These are phyloP conservation scores for Lagenidium giganteum DNA, from an alignment of 352 stramenopile genomes.

Conservation along the genomic window DNA sequence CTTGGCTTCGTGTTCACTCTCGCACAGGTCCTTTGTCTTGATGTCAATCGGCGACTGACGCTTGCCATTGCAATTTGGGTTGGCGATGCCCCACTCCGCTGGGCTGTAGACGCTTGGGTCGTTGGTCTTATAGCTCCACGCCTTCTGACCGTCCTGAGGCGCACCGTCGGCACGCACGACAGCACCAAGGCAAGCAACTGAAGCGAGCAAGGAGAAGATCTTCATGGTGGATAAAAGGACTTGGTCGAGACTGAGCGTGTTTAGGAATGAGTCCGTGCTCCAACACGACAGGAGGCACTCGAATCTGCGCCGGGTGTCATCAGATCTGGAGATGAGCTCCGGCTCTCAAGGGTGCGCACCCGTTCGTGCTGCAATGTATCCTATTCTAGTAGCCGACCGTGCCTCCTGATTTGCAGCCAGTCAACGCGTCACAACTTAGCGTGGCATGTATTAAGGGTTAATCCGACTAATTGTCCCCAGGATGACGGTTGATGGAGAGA, in stretches of 20 bases:
- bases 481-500: too few species aligned
- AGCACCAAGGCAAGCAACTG: too few species aligned
- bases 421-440: too few species aligned
- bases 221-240: background rate
- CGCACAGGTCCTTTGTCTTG: constrained; percentile 1
- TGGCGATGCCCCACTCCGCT: constrained; percentile 13
- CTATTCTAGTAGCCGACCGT: too few species aligned
- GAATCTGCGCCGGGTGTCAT: background rate
- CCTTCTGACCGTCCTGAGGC: constrained; percentile 1
- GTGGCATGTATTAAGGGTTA: too few species aligned
- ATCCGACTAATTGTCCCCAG: too few species aligned
- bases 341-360: background rate
- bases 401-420: too few species aligned
- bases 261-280: too few species aligned
- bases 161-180: constrained; percentile 4
- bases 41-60: constrained; percentile 29
- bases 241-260: background rate
- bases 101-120: constrained; percentile 13
- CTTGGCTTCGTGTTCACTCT: background rate
- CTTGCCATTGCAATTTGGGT: constrained; percentile 18
- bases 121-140: constrained; percentile 15
- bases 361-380: too few species aligned
- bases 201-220: constrained; percentile 2
- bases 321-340: background rate
- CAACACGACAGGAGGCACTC: too few species aligned